Evolutionary conservation across 441 rosid genomes (phyloP), one percentile per base, ranked within the genome.

Genomic region (Croton setiger): DNA sequence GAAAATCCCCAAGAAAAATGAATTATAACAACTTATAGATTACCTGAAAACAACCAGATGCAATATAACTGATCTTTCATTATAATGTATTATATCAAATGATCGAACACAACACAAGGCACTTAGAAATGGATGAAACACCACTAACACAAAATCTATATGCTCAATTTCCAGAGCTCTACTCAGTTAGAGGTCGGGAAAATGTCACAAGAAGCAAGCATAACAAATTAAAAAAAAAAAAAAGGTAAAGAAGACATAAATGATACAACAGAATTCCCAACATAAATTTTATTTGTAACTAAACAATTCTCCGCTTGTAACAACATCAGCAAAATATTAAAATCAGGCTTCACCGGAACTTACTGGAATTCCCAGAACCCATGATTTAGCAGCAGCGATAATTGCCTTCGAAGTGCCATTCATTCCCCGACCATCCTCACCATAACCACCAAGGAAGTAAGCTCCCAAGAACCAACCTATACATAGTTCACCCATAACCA

Each of bases 401-500:
- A 86, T 72, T 7, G 93, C 92, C 75, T 88, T 88, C 2, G 93
- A 81, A 43, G 67, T 74, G 51, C 98, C 97, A 59, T 88, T 94
- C 86, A 78, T 82, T 66, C 97, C 96, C 41, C 95, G 81, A 3
- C 97, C 97, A 9, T 94, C 97, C 64, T 86, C 95, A 1, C 81
- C 85, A 76, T 87, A 91, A 10, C 91, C 97, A 17, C 97, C 98
- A 53, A 94, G 83, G 83, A 94, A 91, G 81, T 91, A 91, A 43
- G 97, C 97, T 74, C 96, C 85, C 75, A 94, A 74, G 74, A 89
- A 89, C 98, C 97, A 94, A 67, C 98, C 97, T 91, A 77, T 33
- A 47, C 69, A 52, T 56, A 8, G 64, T 64, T 48, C 64, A 72
- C 37, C 72, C 62, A 74, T 53, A 54, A 51, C 66, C 56, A 56